Conservation (phyloP, 2,329 filamentous ascomycete species). For the Calonectria naviculata region DNA sequence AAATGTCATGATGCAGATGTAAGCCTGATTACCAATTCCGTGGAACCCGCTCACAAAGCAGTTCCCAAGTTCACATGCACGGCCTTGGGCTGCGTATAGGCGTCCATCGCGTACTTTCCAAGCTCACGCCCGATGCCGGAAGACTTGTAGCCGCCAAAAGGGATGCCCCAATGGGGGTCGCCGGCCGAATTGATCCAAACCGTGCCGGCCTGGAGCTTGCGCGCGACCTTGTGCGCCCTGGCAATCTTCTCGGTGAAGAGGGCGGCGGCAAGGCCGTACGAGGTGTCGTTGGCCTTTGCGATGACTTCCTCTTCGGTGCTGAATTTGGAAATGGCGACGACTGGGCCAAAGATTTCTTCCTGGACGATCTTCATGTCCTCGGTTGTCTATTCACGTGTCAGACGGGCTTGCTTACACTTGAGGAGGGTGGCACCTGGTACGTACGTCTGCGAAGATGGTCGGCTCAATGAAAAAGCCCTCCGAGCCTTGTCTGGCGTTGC, state of each 20-base stretch:
- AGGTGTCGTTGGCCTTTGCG: slow-evolving; percentile 48
- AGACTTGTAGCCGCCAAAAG: slow-evolving; percentile 31
- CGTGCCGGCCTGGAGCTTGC: slow-evolving; percentile 62
- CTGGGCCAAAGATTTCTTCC: slow-evolving; percentile 37
- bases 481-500: slow-evolving; percentile 9
- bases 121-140: slow-evolving; percentile 19
- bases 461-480: slow-evolving; percentile 36
- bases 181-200: slow-evolving; percentile 44
- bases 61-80: slow-evolving; percentile 19
- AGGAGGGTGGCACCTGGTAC: not conserved
- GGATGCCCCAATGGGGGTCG: slow-evolving; percentile 27
- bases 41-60: not conserved
- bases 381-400: slow-evolving; percentile 12
- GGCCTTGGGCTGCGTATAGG: slow-evolving; percentile 18
- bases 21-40: not conserved
- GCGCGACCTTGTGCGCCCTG: slow-evolving; percentile 47
- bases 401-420: not conserved
- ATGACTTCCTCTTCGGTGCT: slow-evolving; percentile 26
- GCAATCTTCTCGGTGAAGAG: slow-evolving; percentile 64
- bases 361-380: slow-evolving; percentile 29
- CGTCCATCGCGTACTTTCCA: slow-evolving; percentile 17
- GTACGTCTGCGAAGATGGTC: slow-evolving; percentile 35
- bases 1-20: no score
- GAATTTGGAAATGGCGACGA: slow-evolving; percentile 31
- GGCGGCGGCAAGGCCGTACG: slow-evolving; percentile 62